Base-by-base conservation (phyloP, 352 stramenopile genomes). In the Phytophthora litchii region DNA sequence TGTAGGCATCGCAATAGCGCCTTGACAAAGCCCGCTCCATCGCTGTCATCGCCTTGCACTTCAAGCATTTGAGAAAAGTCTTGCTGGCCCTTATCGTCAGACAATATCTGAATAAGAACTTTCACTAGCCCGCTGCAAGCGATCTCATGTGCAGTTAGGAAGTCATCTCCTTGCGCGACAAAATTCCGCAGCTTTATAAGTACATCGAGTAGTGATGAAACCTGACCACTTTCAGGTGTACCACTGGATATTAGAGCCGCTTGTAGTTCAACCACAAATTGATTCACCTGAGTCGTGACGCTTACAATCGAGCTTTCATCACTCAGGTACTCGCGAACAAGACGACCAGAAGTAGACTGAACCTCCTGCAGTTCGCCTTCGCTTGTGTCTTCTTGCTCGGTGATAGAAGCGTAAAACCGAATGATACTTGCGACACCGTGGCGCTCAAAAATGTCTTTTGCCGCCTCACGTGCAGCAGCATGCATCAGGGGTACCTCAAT, bases 101-200 rank as follows among this genome's bases (percentile, higher is more conserved):
- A 61, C 31, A 88, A 54, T 17, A 78, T 36, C 11, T 49, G 29
- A 36, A 74, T 72, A 4, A 92, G 69, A 1, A 66, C 52, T 10
- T 66, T 65, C 25, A 86, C 78, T 4, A 92, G 62, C 3, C 76
- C 76, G 36, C 80, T 92, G 25, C 64, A 72, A 31, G 78, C 64
- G 17, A 92, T 76, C 45, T 92, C 80, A 49, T 89, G 74, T 6
- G 78, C 67, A 12, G 83, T 92, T 4, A 88, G 47, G 35, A 69
- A 73, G 4, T 67, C 56, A 2, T 70, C 55, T 46, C 58, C 44
- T 60, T 66, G 50, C 11, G 59, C 36, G 21, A 77, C 37, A 35
- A 72, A 70, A 36, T 60, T 14, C 1, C 38, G 55, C 7, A 75
- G 41, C 19, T 71, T 66, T 8, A 66, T n/a, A 6, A 89, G 57